Percentiles rank a stretch among this genome's conserved stretches.
Conservation (phyloP, 352 stramenopile genomes). For the Thraustochytrium sp. region DNA sequence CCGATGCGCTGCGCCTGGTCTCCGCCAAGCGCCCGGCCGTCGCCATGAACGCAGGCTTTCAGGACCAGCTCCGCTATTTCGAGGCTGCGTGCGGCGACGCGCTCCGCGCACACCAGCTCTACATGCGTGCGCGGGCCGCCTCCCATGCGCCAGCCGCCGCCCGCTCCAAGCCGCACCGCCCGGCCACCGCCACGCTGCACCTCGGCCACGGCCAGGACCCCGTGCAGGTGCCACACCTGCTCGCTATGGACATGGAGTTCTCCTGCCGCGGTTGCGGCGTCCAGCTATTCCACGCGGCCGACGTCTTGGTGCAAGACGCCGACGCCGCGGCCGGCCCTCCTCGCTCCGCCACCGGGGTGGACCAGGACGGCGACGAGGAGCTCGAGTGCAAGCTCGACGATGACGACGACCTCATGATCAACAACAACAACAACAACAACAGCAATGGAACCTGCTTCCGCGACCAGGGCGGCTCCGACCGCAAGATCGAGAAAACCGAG, state of each 20-base stretch:
- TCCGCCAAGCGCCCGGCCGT: constrained; percentile 13
- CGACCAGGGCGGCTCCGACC: background rate
- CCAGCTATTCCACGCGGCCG: background rate
- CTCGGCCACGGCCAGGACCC: background rate
- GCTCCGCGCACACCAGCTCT: constrained; percentile 57
- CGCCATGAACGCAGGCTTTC: constrained; percentile 59
- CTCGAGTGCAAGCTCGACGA: too few relatives aligned
- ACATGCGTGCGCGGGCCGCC: constrained; percentile 66
- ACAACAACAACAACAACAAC: too few relatives aligned
- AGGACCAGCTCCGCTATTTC: constrained; percentile 48
- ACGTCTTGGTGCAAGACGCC: background rate
- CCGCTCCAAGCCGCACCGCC: constrained; percentile 48
- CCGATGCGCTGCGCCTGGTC: constrained; percentile 6
- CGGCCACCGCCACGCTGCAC: background rate
- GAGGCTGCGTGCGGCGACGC: background rate
- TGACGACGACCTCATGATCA: too few relatives aligned
- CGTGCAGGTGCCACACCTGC: background rate
- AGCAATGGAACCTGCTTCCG: too few relatives aligned
- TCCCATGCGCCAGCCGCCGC: background rate
- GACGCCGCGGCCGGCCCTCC: too few relatives aligned
- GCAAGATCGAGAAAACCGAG: too few relatives aligned
- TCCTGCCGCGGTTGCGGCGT: background rate
- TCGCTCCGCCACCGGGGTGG: too few relatives aligned
- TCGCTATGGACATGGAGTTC: constrained; percentile 31
- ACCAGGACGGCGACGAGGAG: too few relatives aligned